Evolutionary conservation across 495 filamentous ascomycete genomes (phyloP).

Genomic region (Aspergillus egyptiacus): DNA sequence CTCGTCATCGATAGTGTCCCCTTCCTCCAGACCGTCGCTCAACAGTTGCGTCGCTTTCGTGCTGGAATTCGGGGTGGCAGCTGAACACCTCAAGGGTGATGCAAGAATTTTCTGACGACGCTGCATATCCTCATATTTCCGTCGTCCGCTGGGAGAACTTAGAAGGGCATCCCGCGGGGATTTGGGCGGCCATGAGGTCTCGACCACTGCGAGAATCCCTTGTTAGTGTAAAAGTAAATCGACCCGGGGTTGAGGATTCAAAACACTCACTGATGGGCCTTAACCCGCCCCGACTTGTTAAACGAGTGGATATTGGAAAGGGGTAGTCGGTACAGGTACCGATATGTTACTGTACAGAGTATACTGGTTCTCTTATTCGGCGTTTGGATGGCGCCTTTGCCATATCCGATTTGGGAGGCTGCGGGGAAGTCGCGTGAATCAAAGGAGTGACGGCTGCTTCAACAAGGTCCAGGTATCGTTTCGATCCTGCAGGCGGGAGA

Average conservation of each 20-base stretch:
- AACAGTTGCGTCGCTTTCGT: constrained; percentile 29
- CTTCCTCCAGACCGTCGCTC: constrained; percentile 35
- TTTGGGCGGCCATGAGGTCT: constrained; percentile 74
- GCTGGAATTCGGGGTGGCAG: constrained; percentile 36
- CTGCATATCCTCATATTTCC: constrained; percentile 58
- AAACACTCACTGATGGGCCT: constrained; percentile 25
- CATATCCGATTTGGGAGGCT: constrained; percentile 14
- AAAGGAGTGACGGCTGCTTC: neutral
- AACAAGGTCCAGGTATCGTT: no score
- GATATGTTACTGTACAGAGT: no score
- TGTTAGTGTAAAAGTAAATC: no score
- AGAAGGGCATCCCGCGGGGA: constrained; percentile 81
- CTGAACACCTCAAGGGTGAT: constrained; percentile 54
- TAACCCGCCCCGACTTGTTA: neutral
- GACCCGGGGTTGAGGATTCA: no score
- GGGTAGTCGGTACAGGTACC: neutral
- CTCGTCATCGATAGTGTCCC: constrained; percentile 60
- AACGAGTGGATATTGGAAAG: neutral
- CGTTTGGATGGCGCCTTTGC: constrained; percentile 3
- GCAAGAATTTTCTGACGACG: constrained; percentile 57
- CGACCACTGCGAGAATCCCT: constrained; percentile 31
- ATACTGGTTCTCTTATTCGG: constrained; percentile 1
- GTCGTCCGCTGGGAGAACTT: constrained; percentile 73
- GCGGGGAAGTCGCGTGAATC: constrained; percentile 13
- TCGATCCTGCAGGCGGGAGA: no score